These are phyloP conservation scores for Plenodomus lindquistii DNA, from an alignment of 2,329 filamentous ascomycete species.

Conservation along the genomic window DNA sequence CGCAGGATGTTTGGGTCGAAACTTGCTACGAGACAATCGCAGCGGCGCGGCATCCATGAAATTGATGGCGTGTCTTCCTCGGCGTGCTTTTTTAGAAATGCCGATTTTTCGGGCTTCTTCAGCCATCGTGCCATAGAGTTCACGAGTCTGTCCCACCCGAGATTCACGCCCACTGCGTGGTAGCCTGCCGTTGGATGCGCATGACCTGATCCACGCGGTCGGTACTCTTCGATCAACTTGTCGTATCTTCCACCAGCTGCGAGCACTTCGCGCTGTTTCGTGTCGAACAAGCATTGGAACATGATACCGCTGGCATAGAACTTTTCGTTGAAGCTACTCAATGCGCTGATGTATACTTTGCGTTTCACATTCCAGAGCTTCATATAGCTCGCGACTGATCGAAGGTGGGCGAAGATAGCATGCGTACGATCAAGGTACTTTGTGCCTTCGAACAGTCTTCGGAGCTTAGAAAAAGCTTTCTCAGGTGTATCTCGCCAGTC, in stretches of 20 bases:
- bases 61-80: conserved; percentile 56
- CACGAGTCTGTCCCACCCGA: conserved; percentile 83
- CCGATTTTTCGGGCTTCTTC: conserved; percentile 49
- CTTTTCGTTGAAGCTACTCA: conserved; percentile 86
- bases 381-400: conserved; percentile 75
- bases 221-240: conserved; percentile 80
- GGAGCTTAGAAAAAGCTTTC: conserved; percentile 69
- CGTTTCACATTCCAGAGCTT: conserved; percentile 74
- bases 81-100: conserved; percentile 70
- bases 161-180: conserved; percentile 89
- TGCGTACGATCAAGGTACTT: conserved; percentile 56
- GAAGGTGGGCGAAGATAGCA: conserved; percentile 73
- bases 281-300: conserved; percentile 89
- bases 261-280: conserved; percentile 79
- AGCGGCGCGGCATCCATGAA: conserved; percentile 57
- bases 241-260: conserved; percentile 95
- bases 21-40: conserved; percentile 87
- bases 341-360: conserved; percentile 81
- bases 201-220: conserved; percentile 67
- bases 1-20: conserved; percentile 79
- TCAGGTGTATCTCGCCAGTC: conserved; percentile 83
- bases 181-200: conserved; percentile 49
- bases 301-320: conserved; percentile 82
- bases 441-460: conserved; percentile 58
- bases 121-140: conserved; percentile 61